Percentiles rank a stretch among this genome's conserved stretches.
These are phyloP conservation scores for Botrytis deweyae DNA, from an alignment of 2,329 filamentous ascomycete species.

Conservation along the genomic window DNA sequence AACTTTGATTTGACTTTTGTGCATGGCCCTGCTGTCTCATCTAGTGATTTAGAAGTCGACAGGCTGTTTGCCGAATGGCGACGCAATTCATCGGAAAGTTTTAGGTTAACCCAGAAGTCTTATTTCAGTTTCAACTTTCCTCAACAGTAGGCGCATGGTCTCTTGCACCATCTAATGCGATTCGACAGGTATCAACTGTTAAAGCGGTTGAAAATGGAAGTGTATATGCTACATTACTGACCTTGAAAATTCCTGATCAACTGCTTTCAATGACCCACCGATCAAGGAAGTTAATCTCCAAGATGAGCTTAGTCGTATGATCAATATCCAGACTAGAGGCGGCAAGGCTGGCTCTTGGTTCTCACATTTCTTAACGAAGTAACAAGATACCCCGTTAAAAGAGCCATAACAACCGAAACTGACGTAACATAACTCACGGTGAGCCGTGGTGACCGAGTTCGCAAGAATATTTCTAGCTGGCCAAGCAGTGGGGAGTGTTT, in stretches of 20 bases:
- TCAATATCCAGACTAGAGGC: background rate
- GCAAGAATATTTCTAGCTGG: background rate
- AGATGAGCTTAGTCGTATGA: background rate
- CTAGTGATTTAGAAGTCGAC: background rate
- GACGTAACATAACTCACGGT: background rate
- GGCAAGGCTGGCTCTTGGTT: background rate
- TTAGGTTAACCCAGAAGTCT: background rate
- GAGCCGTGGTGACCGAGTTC: background rate
- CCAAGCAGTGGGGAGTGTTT: background rate
- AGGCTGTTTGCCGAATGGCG: background rate
- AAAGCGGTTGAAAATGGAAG: background rate
- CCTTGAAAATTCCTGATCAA: background rate
- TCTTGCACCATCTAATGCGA: background rate
- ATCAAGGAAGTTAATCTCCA: background rate
- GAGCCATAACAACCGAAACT: background rate
- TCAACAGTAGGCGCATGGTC: background rate
- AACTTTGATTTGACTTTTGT: background rate
- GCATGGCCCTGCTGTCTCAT: background rate
- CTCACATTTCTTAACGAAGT: background rate
- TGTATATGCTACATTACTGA: background rate
- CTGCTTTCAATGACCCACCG: background rate
- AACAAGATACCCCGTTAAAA: background rate
- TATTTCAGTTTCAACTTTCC: background rate
- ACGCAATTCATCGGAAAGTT: background rate
- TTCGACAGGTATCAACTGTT: background rate